Evolutionary conservation across 148 eudicot species (phyloP), one percentile per base, ranked within the genome.

Genomic region (Limonium bicolor): DNA sequence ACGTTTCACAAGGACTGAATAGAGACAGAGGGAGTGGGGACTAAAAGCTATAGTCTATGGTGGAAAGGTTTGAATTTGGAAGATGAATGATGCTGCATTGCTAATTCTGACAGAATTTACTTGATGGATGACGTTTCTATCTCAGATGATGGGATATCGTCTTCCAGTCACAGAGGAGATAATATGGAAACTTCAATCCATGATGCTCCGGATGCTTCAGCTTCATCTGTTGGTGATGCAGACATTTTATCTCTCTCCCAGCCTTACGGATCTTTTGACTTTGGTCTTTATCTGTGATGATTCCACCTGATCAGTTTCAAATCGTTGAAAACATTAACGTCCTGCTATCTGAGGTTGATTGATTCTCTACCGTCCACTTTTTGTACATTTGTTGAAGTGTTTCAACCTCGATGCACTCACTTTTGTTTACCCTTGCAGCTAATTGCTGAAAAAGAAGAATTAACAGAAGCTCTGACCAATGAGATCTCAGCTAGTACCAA

Each of bases 271-370:
- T 47, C 51, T 36, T 51, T 62, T 54, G 58, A 64, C 54, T 51
- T 67, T 63, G 82, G 67, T 46, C 59, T 67, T 44, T 65, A 41
- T 42, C 80, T 50, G 65, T 38, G 43, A 59, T 58, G 47, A 58
- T 83, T 55, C 97, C 97, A 28, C 64, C 79, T 35, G 97, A 90
- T 49, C 97, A 90, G 50, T 41, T 67, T 51, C 82, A 70, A 58
- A 71, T 63, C 65, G 69, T 90, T 32, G 66, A 75, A 40, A 84
- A 80, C 60, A 84, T 90, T 23, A 67, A 66, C 49, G 70, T 87
- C 23, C 59, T 84, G 46, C 68, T 84, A 15, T 67, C 85, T 0
- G 97, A 80, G 93, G 97, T 90, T 46, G 34, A 36, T 41, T n/a
- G n/a, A 33, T 23, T 43, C 32, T 15, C 51, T 38, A 23, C 27